These are phyloP conservation scores for Colletotrichum navitas DNA, from an alignment of 2,329 filamentous ascomycete genomes.

Conservation along the genomic window DNA sequence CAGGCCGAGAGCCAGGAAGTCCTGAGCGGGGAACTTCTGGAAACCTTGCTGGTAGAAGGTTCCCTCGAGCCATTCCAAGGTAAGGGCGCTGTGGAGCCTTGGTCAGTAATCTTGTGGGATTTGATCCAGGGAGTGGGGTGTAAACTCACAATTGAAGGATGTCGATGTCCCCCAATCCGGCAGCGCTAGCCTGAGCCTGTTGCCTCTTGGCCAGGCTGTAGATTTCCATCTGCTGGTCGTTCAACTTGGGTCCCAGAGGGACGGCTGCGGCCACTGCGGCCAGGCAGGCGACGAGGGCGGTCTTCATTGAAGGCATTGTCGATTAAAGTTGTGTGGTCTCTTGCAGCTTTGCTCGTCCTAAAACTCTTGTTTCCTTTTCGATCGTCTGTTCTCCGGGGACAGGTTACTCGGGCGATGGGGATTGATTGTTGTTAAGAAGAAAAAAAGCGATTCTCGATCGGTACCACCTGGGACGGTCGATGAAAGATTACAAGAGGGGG, in stretches of 20 bases:
- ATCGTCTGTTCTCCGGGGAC: conserved; percentile 42
- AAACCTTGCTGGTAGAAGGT: conserved; percentile 81
- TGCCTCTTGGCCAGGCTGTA: conserved; percentile 64
- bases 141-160: conserved; percentile 69
- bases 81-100: conserved; percentile 67
- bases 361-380: conserved; percentile 41
- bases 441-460: conserved; percentile 29
- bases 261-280: conserved; percentile 61
- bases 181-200: conserved; percentile 60
- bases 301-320: conserved; percentile 64
- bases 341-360: conserved; percentile 46
- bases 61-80: conserved; percentile 80
- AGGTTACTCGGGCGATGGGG: conserved; percentile 22
- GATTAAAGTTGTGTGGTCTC: conserved; percentile 42
- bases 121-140: neutral
- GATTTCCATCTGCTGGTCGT: conserved; percentile 59
- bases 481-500: conserved; percentile 46
- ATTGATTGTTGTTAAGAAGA: conserved; percentile 4
- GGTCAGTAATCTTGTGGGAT: neutral
- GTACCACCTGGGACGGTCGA: conserved; percentile 44
- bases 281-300: conserved; percentile 58
- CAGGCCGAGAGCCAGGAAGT: conserved; percentile 75
- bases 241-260: conserved; percentile 60
- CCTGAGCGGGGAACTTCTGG: conserved; percentile 71
- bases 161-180: conserved; percentile 65